Conservation (phyloP, 2,329 filamentous ascomycete species). For the Grosmannia huntii region DNA sequence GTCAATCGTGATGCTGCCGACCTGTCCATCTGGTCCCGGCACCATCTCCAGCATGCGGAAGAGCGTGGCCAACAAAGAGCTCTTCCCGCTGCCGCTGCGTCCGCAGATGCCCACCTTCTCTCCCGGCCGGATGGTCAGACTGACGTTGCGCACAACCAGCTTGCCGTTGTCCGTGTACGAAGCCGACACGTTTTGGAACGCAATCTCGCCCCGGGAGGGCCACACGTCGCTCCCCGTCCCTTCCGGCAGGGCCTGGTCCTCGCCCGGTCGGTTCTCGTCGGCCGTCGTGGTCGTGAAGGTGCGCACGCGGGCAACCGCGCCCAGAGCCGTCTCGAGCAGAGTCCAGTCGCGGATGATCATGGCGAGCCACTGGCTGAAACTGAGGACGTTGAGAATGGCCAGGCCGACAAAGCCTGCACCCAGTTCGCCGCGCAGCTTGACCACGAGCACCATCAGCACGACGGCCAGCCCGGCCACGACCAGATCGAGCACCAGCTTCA, state of each 20-base stretch:
- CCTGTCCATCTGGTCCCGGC: conserved; percentile 7
- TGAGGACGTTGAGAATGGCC: conserved; percentile 16
- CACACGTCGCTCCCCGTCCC: no score
- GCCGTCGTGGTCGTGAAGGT: background rate
- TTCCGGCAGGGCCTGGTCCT: background rate
- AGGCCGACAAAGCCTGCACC: conserved; percentile 16
- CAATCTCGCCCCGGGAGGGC: background rate
- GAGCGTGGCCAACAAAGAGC: conserved; percentile 22
- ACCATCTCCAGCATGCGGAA: conserved; percentile 31
- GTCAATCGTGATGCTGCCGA: conserved; percentile 30
- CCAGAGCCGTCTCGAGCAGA: conserved; percentile 14
- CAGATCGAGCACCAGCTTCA: conserved; percentile 23
- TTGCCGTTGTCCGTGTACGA: background rate
- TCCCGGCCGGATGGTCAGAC: conserved; percentile 16
- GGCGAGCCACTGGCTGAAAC: conserved; percentile 4
- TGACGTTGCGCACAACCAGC: conserved; percentile 12
- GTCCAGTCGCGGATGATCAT: conserved; percentile 13
- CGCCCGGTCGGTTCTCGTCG: conserved; percentile 8
- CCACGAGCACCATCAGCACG: conserved; percentile 21
- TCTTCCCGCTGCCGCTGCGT: conserved; percentile 19
- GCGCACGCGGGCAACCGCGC: conserved; percentile 12
- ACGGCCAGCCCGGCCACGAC: conserved; percentile 21
- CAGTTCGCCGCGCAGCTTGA: conserved; percentile 16
- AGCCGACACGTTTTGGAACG: conserved; percentile 1
- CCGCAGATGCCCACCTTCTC: conserved; percentile 22